Base-by-base conservation (phyloP, 352 stramenopile genomes). In the Pythium biforme region DNA sequence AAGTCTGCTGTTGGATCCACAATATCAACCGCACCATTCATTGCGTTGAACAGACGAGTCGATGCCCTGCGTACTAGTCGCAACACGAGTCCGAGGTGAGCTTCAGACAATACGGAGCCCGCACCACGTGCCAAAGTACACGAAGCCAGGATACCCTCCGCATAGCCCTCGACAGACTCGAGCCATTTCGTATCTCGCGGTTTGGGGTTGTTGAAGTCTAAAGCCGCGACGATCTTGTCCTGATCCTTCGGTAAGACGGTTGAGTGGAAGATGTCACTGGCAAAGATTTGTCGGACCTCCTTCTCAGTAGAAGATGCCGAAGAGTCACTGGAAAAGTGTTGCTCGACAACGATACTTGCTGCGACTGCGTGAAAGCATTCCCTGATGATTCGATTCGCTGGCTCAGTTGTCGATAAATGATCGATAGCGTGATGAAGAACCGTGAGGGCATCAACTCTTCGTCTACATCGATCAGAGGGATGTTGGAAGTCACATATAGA, bases 401-500 rank as follows among this genome's bases (percentile, higher is more conserved):
- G 1, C 25, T 57, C 27, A 1, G 20, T 34, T 23, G n/a, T 29
- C 6, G 46, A 46, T 20, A 55, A 26, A 54, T 65, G 49, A 27
- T 57, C 33, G n/a, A 62, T 65, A 1, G 41, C 50, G 31, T 62
- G 33, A 9, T 62, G 55, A 2, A 70, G 33, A 40, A 50, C 34
- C 7, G 41, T n/a, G n/a, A 65, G 29, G 11, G 63, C 50, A 2
- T 70, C 49, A 2, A 70, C 19, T 17, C 19, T 40, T 37, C n/a
- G 6, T 8, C 37, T 20, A 11, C 17, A 37, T 48, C 23, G 15
- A 50, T 4, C 52, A 12, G 17, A 4, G n/a, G 22, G 8, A 43
- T n/a, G 41, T 37, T 58, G 55, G 20, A 43, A 11, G n/a, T 90
- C 79, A 53, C 75, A 89, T 40, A 86, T 59, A 1, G 59, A 69